Evolutionary conservation across 1,284 basidiomycete genomes (phyloP).

Genomic region (Rhodotorula sp.): DNA sequence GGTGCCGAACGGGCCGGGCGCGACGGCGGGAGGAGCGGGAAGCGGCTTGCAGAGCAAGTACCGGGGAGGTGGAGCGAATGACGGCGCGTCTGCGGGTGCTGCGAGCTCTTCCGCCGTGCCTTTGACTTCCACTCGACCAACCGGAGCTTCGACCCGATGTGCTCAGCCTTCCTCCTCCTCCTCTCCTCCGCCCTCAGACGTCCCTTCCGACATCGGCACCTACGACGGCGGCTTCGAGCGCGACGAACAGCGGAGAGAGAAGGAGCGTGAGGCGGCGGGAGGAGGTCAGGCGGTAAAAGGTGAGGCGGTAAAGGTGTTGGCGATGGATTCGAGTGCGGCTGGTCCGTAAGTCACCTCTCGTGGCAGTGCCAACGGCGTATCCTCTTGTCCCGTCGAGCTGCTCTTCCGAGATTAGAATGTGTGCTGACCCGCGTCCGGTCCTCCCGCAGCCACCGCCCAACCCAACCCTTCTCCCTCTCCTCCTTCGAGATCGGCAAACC

Average conservation of each 20-base stretch:
- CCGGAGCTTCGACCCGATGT: neutral
- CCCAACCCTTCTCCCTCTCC: slow-evolving; percentile 68
- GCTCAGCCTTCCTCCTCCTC: neutral
- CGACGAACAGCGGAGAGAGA: slow-evolving; percentile 57
- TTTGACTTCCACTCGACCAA: neutral
- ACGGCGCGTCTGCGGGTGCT: too few species aligned
- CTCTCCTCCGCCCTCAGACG: neutral
- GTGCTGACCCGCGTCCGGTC: neutral
- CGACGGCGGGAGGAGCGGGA: neutral
- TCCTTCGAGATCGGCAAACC: slow-evolving; percentile 93
- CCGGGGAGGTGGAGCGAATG: slow-evolving; percentile 1
- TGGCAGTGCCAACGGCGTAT: neutral
- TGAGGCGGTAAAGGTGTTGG: slow-evolving; percentile 70
- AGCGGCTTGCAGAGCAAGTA: slow-evolving; percentile 31
- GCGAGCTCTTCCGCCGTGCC: neutral
- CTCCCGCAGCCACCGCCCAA: slow-evolving; percentile 18
- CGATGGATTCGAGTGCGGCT: slow-evolving; percentile 66
- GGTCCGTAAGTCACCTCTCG: slow-evolving; percentile 22
- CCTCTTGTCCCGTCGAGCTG: too few species aligned
- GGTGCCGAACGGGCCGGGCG: neutral
- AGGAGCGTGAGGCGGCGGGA: slow-evolving; percentile 43
- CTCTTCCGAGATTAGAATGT: too few species aligned
- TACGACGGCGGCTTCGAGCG: slow-evolving; percentile 84
- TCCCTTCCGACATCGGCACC: slow-evolving; percentile 58
- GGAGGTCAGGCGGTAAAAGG: slow-evolving; percentile 61